Evolutionary conservation across 768 basidiomycete genomes (phyloP), one percentile per base, ranked within the genome.

Genomic region (Hebeloma cylindrosporum): DNA sequence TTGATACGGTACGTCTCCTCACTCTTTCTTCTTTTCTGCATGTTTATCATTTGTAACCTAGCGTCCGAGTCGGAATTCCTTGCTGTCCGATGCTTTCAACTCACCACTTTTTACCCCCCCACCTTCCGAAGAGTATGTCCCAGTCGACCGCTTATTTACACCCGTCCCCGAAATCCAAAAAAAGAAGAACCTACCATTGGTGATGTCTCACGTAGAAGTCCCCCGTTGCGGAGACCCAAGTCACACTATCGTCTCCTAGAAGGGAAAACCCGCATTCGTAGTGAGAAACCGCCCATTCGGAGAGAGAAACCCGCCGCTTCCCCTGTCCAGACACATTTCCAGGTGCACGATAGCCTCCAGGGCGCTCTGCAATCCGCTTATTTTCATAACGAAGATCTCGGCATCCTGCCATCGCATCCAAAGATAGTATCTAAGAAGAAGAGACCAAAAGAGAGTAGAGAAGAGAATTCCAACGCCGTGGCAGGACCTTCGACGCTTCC

Each of bases 201-300:
- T 59, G 2, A 45, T 61, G 31, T 54, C 58, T 4, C 50, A 64
- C 37, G 52, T 67, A 7, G 34, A 44, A 21, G 56, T 62, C 2
- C 65, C 65, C 56, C 56, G 0, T 40, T 64, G 11, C 53, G 53
- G 16, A 21, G 26, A 16, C 30, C 29, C 4, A 48, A 29, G 9
- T 40, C 48, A 9, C 40, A 53, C 7, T 64, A 66, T 21, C 20
- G 22, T 11, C n/a, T 2, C 20, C 3, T 5, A 32, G 29, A 21
- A 34, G 35, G n/a, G n/a, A n/a, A n/a, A 50, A 46, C 28, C 32
- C 40, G 28, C 33, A 23, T 17, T 31, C 39, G 10, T 25, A 21
- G 13, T 30, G n/a, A 5, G 28, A 26, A 7, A 7, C 29, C 25
- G 7, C 8, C 16, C 28, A 34, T 23, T 9, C 40, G 35, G 22